Evolutionary conservation across 2,329 filamentous ascomycete genomes (phyloP), one percentile per base, ranked within the genome.

Genomic region (Coniochaeta ligniaria): DNA sequence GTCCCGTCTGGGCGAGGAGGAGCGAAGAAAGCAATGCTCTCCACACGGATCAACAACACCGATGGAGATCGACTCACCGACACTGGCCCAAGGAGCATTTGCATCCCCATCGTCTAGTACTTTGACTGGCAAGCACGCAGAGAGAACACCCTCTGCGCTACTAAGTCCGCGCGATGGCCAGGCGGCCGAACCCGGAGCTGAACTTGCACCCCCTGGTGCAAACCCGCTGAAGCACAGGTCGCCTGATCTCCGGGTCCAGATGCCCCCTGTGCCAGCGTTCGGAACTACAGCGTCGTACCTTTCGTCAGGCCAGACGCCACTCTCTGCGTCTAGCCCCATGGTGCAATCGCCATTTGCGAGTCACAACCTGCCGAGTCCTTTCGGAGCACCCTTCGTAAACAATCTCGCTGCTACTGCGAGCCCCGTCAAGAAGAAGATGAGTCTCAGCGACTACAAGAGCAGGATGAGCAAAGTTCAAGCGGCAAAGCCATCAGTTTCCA

Each of bases 381-480:
- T 84, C 59, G 67, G 73, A 4, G 68, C 75, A 7, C 63, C 76
- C 0, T 66, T 73, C 0, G 67, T 76, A 36, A 83, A 81, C 60
- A 77, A 80, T 16, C 65, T 75, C 9, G 70, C 70, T 6, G 76
- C 76, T 11, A 77, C 79, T 24, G 83, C 83, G 2, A 87, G 83
- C 63, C 85, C 86, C 2, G 75, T 85, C 35, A 87, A 87, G 73
- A 88, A 89, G 77, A 88, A 88, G 71, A 73, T 89, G 41, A 88
- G 83, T 63, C 71, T 88, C 1, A 88, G 84, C 66, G 86, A 88
- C 67, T 89, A 89, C 67, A 85, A 83, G 69, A 83, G 81, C 64
- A 76, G 82, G 58, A 77, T 80, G 74, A 82, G 80, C 67, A 86
- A 84, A 68, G 79, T 78, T 3, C 78, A 79, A 2, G 78, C 69